These are phyloP conservation scores for Phascolomyces articulosus DNA, from an alignment of 371 early-diverging fungal species.

Conservation along the genomic window DNA sequence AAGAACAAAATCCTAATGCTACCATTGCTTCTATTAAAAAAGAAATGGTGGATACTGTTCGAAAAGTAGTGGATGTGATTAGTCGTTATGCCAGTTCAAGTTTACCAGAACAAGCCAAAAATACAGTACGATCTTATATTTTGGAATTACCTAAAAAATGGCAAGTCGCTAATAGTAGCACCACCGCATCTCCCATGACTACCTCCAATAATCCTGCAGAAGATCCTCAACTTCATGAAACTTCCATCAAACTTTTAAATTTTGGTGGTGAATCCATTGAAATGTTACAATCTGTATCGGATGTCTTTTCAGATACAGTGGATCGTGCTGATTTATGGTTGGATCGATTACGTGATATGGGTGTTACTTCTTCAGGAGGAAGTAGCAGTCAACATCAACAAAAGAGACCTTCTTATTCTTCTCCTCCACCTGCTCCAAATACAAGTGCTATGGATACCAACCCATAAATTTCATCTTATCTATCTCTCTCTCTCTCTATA, in stretches of 20 bases:
- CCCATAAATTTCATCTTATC: background rate
- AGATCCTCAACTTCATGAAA: slow-evolving; percentile 19
- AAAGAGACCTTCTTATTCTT: too few species aligned
- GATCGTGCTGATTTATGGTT: slow-evolving; percentile 77
- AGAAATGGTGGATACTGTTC: slow-evolving; percentile 83
- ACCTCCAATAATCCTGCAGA: background rate
- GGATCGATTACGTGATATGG: slow-evolving; percentile 44
- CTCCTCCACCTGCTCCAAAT: too few species aligned
- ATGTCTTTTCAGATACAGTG: slow-evolving; percentile 71
- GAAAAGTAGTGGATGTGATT: slow-evolving; percentile 83
- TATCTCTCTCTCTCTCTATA: too few species aligned
- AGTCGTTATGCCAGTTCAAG: slow-evolving; percentile 83
- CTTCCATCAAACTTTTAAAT: slow-evolving; percentile 24
- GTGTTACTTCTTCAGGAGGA: too few species aligned
- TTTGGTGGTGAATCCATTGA: slow-evolving; percentile 77
- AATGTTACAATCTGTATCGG: slow-evolving; percentile 71
- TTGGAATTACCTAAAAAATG: slow-evolving; percentile 78
- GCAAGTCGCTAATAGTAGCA: slow-evolving; percentile 50
- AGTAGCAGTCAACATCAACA: background rate
- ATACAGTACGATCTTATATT: slow-evolving; percentile 83
- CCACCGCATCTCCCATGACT: slow-evolving; percentile 24
- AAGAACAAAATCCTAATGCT: slow-evolving; percentile 10
- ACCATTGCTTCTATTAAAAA: slow-evolving; percentile 56
- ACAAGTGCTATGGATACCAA: background rate
- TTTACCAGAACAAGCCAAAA: slow-evolving; percentile 79